Evolutionary conservation across 73 alveolate species (phyloP).

Genomic region (Paramecium tetraurelia): DNA sequence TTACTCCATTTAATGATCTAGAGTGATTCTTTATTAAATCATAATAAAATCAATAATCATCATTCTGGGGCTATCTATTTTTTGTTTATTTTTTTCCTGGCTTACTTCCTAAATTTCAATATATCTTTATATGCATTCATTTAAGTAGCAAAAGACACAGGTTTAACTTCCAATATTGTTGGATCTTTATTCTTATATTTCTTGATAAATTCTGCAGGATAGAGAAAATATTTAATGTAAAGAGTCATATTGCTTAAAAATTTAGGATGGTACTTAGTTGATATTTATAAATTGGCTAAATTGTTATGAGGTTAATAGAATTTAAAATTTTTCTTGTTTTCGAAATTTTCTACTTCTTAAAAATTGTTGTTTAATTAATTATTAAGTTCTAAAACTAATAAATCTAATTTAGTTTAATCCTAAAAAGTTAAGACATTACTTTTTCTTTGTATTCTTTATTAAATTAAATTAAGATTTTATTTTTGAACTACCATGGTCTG

Average conservation of each 20-base stretch:
- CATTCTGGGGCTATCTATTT: background rate
- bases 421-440: background rate
- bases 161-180: background rate
- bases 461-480: background rate
- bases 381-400: background rate
- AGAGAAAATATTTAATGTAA: background rate
- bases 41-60: background rate
- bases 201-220: background rate
- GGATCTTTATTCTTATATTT: background rate
- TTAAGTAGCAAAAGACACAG: background rate
- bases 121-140: background rate
- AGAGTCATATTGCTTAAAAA: background rate
- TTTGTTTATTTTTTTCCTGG: background rate
- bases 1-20: background rate
- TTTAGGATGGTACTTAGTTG: background rate
- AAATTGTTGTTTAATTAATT: background rate
- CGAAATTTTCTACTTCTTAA: background rate
- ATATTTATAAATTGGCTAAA: background rate
- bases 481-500: background rate
- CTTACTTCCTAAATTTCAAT: background rate
- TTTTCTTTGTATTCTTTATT: background rate
- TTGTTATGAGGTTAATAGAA: constrained; percentile 12
- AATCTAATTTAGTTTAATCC: background rate
- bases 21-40: background rate
- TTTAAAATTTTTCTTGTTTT: constrained; percentile 10